Conservation (phyloP, 805 yeast species). For the Hanseniaspora taiwanica region DNA sequence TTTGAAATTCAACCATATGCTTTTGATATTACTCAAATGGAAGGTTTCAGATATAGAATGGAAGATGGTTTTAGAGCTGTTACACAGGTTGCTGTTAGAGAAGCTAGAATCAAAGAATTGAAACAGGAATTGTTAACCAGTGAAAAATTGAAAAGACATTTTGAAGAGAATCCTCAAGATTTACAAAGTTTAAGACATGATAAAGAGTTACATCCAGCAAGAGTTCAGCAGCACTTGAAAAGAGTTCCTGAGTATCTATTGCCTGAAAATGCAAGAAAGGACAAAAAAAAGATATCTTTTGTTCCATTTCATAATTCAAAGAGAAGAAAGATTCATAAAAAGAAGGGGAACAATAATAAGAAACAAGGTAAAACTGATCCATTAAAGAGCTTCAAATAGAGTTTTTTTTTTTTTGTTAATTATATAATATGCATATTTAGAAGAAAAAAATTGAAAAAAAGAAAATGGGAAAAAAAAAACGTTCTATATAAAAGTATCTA, state of each 20-base stretch:
- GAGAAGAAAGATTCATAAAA: slow-evolving; percentile 30
- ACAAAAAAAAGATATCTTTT: slow-evolving; percentile 46
- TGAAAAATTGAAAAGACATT: slow-evolving; percentile 83
- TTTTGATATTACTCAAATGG: slow-evolving; percentile 84
- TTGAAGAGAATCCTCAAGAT: slow-evolving; percentile 96
- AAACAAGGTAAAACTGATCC: slow-evolving; percentile 44
- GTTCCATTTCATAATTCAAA: slow-evolving; percentile 53
- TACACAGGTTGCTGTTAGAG: slow-evolving; percentile 78
- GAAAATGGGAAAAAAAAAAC: too few species aligned
- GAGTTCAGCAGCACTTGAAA: slow-evolving; percentile 75
- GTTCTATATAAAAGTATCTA: too few species aligned
- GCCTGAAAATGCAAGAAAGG: slow-evolving; percentile 61
- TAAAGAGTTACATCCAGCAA: slow-evolving; percentile 68
- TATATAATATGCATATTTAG: background rate
- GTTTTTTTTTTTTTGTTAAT: background rate
- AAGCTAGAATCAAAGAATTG: slow-evolving; percentile 83
- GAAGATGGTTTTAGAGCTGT: slow-evolving; percentile 96
- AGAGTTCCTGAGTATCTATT: slow-evolving; percentile 85
- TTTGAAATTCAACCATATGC: slow-evolving; percentile 74
- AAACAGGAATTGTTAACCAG: slow-evolving; percentile 77
- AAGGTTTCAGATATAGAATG: slow-evolving; percentile 89
- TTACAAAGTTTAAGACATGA: slow-evolving; percentile 82
- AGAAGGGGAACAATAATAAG: slow-evolving; percentile 24
- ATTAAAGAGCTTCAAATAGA: slow-evolving; percentile 40
- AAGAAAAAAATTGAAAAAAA: too few species aligned